These are phyloP conservation scores for Alternaria alternata DNA, from an alignment of 2,329 filamentous ascomycete genomes.

Conservation along the genomic window DNA sequence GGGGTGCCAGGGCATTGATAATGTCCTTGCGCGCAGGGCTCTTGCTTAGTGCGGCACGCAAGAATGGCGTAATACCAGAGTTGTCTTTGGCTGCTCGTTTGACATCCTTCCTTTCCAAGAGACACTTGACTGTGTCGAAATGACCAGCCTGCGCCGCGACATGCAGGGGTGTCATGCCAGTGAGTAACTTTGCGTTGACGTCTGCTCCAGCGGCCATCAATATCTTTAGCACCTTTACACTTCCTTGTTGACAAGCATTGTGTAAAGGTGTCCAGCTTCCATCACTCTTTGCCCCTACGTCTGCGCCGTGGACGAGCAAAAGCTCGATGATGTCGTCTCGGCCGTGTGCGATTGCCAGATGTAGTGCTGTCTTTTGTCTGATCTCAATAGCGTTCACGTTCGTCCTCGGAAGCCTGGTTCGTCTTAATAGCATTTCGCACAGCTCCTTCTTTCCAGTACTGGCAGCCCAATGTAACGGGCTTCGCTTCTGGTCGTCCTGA, in stretches of 20 bases:
- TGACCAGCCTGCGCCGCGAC: conserved; percentile 49
- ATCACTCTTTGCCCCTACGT: conserved; percentile 46
- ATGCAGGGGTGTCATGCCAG: conserved; percentile 50
- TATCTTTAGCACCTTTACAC: conserved; percentile 39
- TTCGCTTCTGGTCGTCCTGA: conserved; percentile 58
- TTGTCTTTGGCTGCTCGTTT: conserved; percentile 52
- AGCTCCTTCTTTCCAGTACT: conserved; percentile 63
- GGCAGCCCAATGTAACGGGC: conserved; percentile 66
- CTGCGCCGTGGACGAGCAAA: conserved; percentile 40
- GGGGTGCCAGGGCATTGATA: conserved; percentile 53
- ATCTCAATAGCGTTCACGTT: conserved; percentile 47
- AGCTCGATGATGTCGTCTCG: conserved; percentile 49
- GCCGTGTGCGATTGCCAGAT: conserved; percentile 45
- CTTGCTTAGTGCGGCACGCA: conserved; percentile 53
- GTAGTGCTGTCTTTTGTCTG: conserved; percentile 48
- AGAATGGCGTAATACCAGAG: conserved; percentile 55
- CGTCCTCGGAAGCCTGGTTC: conserved; percentile 34
- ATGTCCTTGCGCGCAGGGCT: conserved; percentile 48
- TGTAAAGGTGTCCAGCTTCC: conserved; percentile 47
- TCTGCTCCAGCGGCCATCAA: conserved; percentile 45
- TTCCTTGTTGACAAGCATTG: conserved; percentile 47
- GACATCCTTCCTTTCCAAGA: conserved; percentile 48
- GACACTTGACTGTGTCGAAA: conserved; percentile 45
- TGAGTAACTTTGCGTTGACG: conserved; percentile 43
- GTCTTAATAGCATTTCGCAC: conserved; percentile 57